These are phyloP conservation scores for Rhododendron henanense DNA, from an alignment of 148 eudicot species.

Conservation along the genomic window DNA sequence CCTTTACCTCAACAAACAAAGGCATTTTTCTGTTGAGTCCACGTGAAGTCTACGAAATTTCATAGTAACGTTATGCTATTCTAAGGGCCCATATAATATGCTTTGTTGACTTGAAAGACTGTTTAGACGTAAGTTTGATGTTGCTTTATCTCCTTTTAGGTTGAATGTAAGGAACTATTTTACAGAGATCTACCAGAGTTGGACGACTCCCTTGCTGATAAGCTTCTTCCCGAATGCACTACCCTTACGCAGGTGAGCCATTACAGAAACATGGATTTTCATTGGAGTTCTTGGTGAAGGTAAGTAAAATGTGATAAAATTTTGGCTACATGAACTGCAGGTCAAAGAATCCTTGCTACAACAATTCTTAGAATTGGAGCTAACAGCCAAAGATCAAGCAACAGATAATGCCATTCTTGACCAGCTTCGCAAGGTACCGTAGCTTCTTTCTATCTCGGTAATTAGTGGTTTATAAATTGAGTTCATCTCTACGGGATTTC, in stretches of 20 bases:
- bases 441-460: background rate
- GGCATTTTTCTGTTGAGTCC: background rate
- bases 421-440: slow-evolving; percentile 70
- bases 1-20: background rate
- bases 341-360: slow-evolving; percentile 60
- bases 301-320: background rate
- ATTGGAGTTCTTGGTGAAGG: background rate
- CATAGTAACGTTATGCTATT: background rate
- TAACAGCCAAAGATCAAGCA: slow-evolving; percentile 95
- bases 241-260: slow-evolving; percentile 64
- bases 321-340: slow-evolving; percentile 30
- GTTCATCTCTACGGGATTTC: background rate
- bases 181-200: slow-evolving; percentile 82
- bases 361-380: slow-evolving; percentile 68
- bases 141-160: slow-evolving; percentile 34
- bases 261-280: slow-evolving; percentile 11
- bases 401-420: slow-evolving; percentile 94
- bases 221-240: slow-evolving; percentile 73
- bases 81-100: background rate
- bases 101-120: background rate
- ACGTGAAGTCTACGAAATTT: background rate
- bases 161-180: slow-evolving; percentile 89
- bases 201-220: slow-evolving; percentile 77
- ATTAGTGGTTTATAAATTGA: background rate
- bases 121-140: background rate